phyloP scores from a whole-genome alignment of 306 rosid genomes.

The Mimosa pudica region DNA sequence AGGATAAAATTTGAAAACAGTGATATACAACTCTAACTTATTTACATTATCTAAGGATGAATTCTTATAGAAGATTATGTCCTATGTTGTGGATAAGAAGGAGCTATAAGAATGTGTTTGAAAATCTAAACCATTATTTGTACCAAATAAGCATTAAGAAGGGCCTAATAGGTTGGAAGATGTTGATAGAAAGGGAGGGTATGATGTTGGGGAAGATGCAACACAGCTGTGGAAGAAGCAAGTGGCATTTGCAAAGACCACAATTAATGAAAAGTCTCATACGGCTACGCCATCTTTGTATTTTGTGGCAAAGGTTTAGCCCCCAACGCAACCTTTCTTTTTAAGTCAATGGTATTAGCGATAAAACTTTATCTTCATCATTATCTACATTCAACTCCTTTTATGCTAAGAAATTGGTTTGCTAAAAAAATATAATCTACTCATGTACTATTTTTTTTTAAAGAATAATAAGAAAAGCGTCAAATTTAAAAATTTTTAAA shows the following conservation, averaged over 20 bases:
- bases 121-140: background rate
- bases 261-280: background rate
- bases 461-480: too few species aligned
- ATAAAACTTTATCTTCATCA: background rate
- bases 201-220: slow-evolving; percentile 19
- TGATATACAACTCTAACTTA: too few species aligned
- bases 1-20: too few species aligned
- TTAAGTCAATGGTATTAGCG: background rate
- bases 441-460: too few species aligned
- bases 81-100: too few species aligned
- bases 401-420: background rate
- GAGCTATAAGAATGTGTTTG: too few species aligned
- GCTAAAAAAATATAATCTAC: too few species aligned
- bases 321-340: background rate
- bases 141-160: background rate
- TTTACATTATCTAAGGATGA: too few species aligned
- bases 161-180: background rate
- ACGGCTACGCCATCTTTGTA: background rate
- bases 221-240: slow-evolving; percentile 5
- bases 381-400: background rate
- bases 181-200: slow-evolving; percentile 14
- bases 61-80: too few species aligned
- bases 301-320: background rate
- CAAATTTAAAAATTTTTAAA: too few species aligned
- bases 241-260: slow-evolving; percentile 1